Percentiles rank a stretch among this genome's conserved stretches.
Conservation (phyloP, 106 monocot species). For the Dendrobium catenatum region DNA sequence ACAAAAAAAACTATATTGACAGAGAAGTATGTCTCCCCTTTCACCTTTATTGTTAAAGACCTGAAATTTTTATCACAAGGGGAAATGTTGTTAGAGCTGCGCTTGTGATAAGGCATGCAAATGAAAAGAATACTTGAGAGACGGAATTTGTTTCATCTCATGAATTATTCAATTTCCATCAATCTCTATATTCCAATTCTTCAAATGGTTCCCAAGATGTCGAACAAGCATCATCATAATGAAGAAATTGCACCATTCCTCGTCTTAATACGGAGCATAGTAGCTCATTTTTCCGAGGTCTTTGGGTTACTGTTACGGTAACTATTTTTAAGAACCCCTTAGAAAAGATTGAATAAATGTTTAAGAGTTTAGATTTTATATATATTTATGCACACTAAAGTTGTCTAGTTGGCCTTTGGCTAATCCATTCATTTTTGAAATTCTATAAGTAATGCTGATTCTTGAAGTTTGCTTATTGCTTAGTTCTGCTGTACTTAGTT, state of each 20-base stretch:
- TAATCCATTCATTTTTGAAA: too few relatives aligned
- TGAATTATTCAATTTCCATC: background rate
- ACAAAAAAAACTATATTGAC: too few relatives aligned
- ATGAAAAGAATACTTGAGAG: constrained; percentile 19
- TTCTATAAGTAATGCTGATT: background rate
- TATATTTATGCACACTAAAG: background rate
- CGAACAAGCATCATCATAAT: too few relatives aligned
- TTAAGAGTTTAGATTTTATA: background rate
- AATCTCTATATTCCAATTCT: background rate
- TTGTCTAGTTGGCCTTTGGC: background rate
- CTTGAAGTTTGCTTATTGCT: background rate
- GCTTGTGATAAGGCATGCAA: constrained; percentile 41
- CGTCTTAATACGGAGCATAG: background rate
- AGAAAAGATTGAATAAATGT: too few relatives aligned
- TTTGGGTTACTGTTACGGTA: too few relatives aligned
- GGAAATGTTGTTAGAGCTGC: constrained; percentile 71
- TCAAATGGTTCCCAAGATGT: background rate
- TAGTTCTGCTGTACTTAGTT: background rate
- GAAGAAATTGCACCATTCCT: background rate
- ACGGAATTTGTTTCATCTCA: background rate
- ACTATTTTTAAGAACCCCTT: too few relatives aligned
- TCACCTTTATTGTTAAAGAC: too few relatives aligned
- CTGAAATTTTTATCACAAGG: constrained; percentile 33
- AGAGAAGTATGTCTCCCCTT: too few relatives aligned
- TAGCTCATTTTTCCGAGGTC: background rate